A percentile compares a stretch with the other conserved stretches of the same genome.
phyloP scores from a whole-genome alignment of 345 rosid genomes.

The Salix koriyanagi region DNA sequence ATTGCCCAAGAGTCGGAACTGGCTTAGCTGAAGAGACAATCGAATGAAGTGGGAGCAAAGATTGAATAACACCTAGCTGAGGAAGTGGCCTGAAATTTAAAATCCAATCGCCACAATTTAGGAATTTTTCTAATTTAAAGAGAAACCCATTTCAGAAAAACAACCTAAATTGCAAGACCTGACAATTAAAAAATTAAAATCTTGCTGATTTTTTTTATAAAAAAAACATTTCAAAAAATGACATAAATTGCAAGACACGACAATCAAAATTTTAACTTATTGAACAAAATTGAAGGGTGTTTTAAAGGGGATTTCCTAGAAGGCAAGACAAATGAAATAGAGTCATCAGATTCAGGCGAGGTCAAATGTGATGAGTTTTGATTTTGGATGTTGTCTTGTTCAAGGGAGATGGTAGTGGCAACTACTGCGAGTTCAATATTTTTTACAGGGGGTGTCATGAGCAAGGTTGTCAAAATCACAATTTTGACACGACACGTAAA shows the following conservation, averaged over 20 bases:
- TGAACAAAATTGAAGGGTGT: background rate
- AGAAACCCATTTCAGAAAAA: constrained; percentile 7
- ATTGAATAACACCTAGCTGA: constrained; percentile 66
- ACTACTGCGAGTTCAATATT: too few relatives aligned
- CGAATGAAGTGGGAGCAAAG: constrained; percentile 75
- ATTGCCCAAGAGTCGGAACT: constrained; percentile 72
- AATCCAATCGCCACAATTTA: background rate
- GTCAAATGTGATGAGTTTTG: too few relatives aligned
- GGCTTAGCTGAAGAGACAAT: constrained; percentile 84
- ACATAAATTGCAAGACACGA: too few relatives aligned
- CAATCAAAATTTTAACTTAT: background rate
- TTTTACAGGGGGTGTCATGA: too few relatives aligned
- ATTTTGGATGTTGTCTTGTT: too few relatives aligned
- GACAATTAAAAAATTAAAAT: constrained; percentile 3
- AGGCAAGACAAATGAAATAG: background rate
- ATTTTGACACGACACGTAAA: too few relatives aligned
- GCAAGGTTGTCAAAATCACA: too few relatives aligned
- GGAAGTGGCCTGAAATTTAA: constrained; percentile 50
- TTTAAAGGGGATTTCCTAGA: background rate
- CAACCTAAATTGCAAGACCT: background rate
- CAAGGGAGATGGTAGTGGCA: too few relatives aligned
- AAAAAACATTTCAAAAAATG: too few relatives aligned
- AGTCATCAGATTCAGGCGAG: too few relatives aligned
- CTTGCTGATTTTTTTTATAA: too few relatives aligned
- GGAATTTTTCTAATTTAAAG: background rate